Conservation (phyloP, 805 yeast genomes). For the Wickerhamiella occidentalis region DNA sequence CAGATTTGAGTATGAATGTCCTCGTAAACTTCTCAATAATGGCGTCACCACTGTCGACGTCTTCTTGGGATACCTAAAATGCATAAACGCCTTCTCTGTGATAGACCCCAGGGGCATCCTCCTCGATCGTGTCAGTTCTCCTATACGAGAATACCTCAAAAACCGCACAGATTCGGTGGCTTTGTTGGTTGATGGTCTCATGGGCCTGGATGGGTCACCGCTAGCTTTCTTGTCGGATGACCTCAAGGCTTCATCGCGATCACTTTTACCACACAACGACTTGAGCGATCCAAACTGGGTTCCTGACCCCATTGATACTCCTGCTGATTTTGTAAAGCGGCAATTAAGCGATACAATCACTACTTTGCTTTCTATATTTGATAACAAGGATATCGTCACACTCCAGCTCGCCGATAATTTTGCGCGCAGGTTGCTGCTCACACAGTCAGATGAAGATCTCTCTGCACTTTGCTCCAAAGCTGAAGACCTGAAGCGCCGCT, state of each 20-base stretch:
- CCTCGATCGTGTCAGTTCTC: slow-evolving; percentile 63
- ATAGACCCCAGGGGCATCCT: slow-evolving; percentile 84
- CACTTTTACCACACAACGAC: slow-evolving; percentile 23
- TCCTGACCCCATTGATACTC: slow-evolving; percentile 83
- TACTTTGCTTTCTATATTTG: slow-evolving; percentile 59
- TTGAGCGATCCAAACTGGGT: slow-evolving; percentile 47
- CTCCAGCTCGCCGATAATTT: slow-evolving; percentile 51
- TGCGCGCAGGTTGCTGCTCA: slow-evolving; percentile 41
- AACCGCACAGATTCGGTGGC: slow-evolving; percentile 63
- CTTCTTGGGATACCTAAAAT: slow-evolving; percentile 53
- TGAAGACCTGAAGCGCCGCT: slow-evolving; percentile 45
- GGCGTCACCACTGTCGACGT: slow-evolving; percentile 71
- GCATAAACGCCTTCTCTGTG: slow-evolving; percentile 56
- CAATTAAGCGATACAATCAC: slow-evolving; percentile 49
- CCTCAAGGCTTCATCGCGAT: slow-evolving; percentile 26
- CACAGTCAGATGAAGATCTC: slow-evolving; percentile 21
- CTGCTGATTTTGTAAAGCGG: slow-evolving; percentile 64
- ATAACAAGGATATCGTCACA: slow-evolving; percentile 52
- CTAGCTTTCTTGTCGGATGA: slow-evolving; percentile 46
- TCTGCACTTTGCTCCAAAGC: slow-evolving; percentile 34
- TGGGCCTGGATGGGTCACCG: slow-evolving; percentile 34
- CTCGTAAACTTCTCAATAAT: slow-evolving; percentile 49
- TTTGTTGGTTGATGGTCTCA: slow-evolving; percentile 57
- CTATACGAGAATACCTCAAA: slow-evolving; percentile 58
- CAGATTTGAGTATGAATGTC: slow-evolving; percentile 37